Evolutionary conservation across 2,329 filamentous ascomycete species (phyloP).

Genomic region (Ascochyta fabae): DNA sequence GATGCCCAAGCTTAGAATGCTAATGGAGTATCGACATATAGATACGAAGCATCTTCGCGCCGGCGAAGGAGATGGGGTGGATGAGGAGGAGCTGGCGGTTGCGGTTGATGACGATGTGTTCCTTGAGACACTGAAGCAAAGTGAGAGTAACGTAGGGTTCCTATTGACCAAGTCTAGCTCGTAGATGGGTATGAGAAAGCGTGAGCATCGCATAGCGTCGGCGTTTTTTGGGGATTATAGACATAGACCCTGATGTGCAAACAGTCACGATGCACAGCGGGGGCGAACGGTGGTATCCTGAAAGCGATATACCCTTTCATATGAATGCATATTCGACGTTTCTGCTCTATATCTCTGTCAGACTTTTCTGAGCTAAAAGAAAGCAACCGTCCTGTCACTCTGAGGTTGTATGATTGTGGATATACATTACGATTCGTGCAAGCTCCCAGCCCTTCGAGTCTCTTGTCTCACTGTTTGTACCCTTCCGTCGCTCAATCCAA

Average conservation of each 20-base stretch:
- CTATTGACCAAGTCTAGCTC: conserved; percentile 55
- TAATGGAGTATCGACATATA: conserved; percentile 64
- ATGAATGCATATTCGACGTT: too few relatives aligned
- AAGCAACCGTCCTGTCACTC: too few relatives aligned
- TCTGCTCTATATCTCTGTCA: too few relatives aligned
- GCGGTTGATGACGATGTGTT: conserved; percentile 61
- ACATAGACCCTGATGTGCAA: too few relatives aligned
- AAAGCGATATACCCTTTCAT: conserved; percentile 1
- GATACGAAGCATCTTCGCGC: conserved; percentile 46
- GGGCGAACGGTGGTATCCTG: background rate
- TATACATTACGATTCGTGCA: too few relatives aligned
- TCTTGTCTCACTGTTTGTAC: too few relatives aligned
- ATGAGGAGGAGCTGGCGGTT: conserved; percentile 38
- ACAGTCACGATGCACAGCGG: background rate
- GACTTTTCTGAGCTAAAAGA: too few relatives aligned
- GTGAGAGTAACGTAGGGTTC: conserved; percentile 55
- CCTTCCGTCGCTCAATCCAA: too few relatives aligned
- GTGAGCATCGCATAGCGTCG: conserved; percentile 8
- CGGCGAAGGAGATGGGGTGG: conserved; percentile 14
- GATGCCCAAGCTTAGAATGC: conserved; percentile 55
- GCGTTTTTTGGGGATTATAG: background rate
- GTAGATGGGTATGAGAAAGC: background rate
- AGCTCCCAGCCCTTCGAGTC: too few relatives aligned
- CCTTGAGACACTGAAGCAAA: conserved; percentile 56
- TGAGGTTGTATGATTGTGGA: too few relatives aligned